Base-by-base conservation (phyloP, 805 yeast species). In the Suhomyces kilbournensis region DNA sequence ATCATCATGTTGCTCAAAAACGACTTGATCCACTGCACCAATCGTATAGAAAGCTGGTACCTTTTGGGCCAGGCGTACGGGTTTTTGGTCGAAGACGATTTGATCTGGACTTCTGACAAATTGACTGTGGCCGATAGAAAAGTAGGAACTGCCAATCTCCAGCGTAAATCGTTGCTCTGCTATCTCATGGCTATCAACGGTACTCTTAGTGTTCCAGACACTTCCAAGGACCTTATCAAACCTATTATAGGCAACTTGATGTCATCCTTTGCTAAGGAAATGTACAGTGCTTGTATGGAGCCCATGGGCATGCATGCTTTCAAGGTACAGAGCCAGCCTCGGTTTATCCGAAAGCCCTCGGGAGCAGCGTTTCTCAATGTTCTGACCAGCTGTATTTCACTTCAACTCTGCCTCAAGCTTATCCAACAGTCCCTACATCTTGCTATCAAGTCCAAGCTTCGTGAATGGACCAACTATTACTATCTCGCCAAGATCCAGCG, bases 61-160 rank as follows among this genome's bases (percentile, higher is more conserved):
- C 76, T 90, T 1, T 65, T 94, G 12, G 97, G 96, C 0, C 90
- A 86, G 62, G 84, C 93, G 0, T 91, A 79, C 59, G 85, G 91
- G 0, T 84, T 76, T 52, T 71, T 88, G 40, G 96, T 87, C 0
- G 97, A 93, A 57, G 97, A 91, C 65, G 97, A 90, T 56, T 69
- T 94, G 51, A 83, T 89, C n/a, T 90, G 97, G 96, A 88, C 93
- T 1, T 84, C 96, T 0, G 97, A 92, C 60, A 88, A 88, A 61
- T 69, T 90, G 35, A 85, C 85, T 48, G 75, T 80, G 0, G 62
- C 75, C 0, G 94, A 87, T 5, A 77, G 84, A 55, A 86, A 86
- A 60, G 69, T 70, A 3, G 65, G 70, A 0, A 86, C 90, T 0
- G 90, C 91, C 0, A 68, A 77, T 5, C 63, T 81, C 3, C 97